phyloP scores from a whole-genome alignment of 768 basidiomycete species.

The Naematelia aurantialba region DNA sequence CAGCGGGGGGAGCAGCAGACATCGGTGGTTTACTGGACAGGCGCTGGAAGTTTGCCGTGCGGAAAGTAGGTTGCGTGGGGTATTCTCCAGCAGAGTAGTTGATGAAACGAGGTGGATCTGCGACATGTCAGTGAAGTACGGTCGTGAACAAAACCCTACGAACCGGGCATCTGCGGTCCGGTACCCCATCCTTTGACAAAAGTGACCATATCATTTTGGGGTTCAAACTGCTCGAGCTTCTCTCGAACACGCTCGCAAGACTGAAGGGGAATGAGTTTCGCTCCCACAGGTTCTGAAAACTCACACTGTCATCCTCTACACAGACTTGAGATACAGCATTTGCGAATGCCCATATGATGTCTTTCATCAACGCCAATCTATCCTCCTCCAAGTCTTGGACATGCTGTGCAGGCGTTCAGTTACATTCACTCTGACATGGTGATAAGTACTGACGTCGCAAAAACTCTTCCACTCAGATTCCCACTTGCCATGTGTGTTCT shows the following conservation, averaged over 20 bases:
- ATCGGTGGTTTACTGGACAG: slow-evolving; percentile 57
- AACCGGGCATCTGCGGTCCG: slow-evolving; percentile 70
- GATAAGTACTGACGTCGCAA: slow-evolving; percentile 61
- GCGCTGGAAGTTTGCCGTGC: slow-evolving; percentile 49
- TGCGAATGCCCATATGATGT: slow-evolving; percentile 92
- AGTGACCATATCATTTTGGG: slow-evolving; percentile 78
- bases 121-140: slow-evolving; percentile 4
- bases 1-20: slow-evolving; percentile 18
- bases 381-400: slow-evolving; percentile 96
- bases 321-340: slow-evolving; percentile 95
- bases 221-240: slow-evolving; percentile 81
- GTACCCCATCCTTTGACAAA: slow-evolving; percentile 88
- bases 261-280: slow-evolving; percentile 52
- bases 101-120: slow-evolving; percentile 77
- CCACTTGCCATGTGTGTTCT: slow-evolving; percentile 79
- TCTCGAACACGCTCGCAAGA: slow-evolving; percentile 86
- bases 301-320: slow-evolving; percentile 89
- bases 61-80: slow-evolving; percentile 54
- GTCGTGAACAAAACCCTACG: slow-evolving; percentile 5
- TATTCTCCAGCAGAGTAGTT: slow-evolving; percentile 59
- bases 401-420: slow-evolving; percentile 46
- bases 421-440: neutral
- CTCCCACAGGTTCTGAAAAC: slow-evolving; percentile 29
- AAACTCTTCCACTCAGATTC: slow-evolving; percentile 90
- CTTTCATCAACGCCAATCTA: slow-evolving; percentile 89